Conservation (phyloP, 257 asterid genomes). For the Nicotiana tomentosiformis region DNA sequence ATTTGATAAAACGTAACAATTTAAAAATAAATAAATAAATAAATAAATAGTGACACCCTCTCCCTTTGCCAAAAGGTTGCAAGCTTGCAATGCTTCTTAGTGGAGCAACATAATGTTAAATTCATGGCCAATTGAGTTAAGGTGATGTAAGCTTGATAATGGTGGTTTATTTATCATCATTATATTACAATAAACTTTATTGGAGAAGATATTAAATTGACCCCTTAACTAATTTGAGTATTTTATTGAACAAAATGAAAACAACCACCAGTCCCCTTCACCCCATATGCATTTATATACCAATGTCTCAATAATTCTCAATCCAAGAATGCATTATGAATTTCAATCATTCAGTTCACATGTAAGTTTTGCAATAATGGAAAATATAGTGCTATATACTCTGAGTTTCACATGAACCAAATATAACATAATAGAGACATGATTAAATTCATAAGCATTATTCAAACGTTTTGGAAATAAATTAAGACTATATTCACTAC, state of each 20-base stretch:
- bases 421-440: background rate
- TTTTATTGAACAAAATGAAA: background rate
- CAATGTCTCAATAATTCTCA: constrained; percentile 2
- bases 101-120: background rate
- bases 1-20: too few relatives aligned
- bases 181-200: background rate
- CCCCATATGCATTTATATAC: background rate
- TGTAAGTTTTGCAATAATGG: background rate
- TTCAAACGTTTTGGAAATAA: background rate
- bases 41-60: too few relatives aligned
- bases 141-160: background rate
- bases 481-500: too few relatives aligned
- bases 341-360: constrained; percentile 3
- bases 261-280: background rate
- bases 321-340: background rate
- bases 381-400: background rate
- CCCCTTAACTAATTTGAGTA: background rate
- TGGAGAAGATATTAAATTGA: background rate
- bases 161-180: background rate
- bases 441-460: background rate
- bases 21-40: too few relatives aligned
- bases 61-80: background rate
- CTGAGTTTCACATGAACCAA: background rate
- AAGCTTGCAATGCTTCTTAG: background rate
- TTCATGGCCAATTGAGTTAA: background rate